Percentiles rank a stretch among this genome's conserved stretches.
Conservation (phyloP, 441 rosid species). For the Flueggea neowawraea region DNA sequence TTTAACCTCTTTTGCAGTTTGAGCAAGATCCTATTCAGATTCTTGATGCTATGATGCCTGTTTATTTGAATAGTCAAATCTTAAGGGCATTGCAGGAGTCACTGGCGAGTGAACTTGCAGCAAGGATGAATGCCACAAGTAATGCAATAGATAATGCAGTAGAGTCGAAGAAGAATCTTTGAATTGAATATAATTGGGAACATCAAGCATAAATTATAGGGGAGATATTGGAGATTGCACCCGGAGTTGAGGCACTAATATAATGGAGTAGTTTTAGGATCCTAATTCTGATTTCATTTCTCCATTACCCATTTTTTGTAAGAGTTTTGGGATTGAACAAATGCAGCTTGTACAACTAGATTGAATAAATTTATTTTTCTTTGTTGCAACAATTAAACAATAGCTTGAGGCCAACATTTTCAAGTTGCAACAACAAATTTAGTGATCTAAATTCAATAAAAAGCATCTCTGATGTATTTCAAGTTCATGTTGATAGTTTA, state of each 20-base stretch:
- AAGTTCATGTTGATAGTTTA: too few relatives aligned
- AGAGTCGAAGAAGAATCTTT: slow-evolving; percentile 59
- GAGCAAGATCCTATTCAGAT: slow-evolving; percentile 85
- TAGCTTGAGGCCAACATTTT: too few relatives aligned
- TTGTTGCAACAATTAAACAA: too few relatives aligned
- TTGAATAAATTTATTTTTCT: too few relatives aligned
- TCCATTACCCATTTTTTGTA: not conserved
- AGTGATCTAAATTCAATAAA: too few relatives aligned
- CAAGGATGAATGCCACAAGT: slow-evolving; percentile 80
- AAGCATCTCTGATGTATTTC: too few relatives aligned
- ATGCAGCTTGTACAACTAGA: not conserved
- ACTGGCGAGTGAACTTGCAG: slow-evolving; percentile 63
- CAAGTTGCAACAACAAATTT: too few relatives aligned
- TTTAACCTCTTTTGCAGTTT: slow-evolving; percentile 58
- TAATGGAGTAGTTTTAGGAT: not conserved
- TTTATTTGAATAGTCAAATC: slow-evolving; percentile 73
- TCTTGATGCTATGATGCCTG: slow-evolving; percentile 83
- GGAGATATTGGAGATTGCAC: slow-evolving; percentile 69
- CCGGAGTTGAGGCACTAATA: slow-evolving; percentile 66
- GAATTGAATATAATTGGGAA: slow-evolving; percentile 45
- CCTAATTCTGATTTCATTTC: not conserved
- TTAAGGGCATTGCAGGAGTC: slow-evolving; percentile 78
- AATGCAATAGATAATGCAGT: slow-evolving; percentile 68
- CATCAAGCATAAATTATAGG: slow-evolving; percentile 71
- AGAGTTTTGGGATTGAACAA: not conserved